A percentile compares a stretch with the other conserved stretches of the same genome.
phyloP scores from a whole-genome alignment of 2,329 filamentous ascomycete genomes.

The Diaporthe vaccinii region DNA sequence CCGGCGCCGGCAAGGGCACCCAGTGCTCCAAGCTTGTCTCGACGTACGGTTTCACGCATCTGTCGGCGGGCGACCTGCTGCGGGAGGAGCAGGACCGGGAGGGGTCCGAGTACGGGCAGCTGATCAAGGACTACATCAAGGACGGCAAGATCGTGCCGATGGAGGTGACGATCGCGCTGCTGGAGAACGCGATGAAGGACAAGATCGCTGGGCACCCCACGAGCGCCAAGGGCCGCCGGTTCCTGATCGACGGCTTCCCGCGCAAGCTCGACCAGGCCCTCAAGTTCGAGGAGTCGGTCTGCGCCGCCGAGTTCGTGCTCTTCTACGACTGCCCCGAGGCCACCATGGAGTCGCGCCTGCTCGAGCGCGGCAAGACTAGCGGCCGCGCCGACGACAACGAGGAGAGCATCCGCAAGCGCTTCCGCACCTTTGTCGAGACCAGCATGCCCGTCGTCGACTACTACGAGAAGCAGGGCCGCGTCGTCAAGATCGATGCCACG shows the following conservation, averaged over 20 bases:
- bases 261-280: constrained; percentile 97
- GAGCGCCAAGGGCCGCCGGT: constrained; percentile 71
- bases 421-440: constrained; percentile 92
- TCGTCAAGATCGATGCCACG: constrained; percentile 84
- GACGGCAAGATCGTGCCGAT: constrained; percentile 98
- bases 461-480: constrained; percentile 81
- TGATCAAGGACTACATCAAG: constrained; percentile 94
- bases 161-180: constrained; percentile 93
- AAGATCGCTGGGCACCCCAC: constrained; percentile 65
- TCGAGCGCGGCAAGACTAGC: constrained; percentile 93
- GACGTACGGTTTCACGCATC: constrained; percentile 91
- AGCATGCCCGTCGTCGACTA: constrained; percentile 97
- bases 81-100: constrained; percentile 92
- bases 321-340: constrained; percentile 96
- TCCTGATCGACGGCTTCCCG: constrained; percentile 88
- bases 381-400: constrained; percentile 94
- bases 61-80: constrained; percentile 93
- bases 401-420: constrained; percentile 96
- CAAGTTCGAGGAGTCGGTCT: constrained; percentile 92
- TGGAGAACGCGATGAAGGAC: constrained; percentile 92
- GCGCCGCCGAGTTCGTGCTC: constrained; percentile 85
- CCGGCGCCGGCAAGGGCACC: constrained; percentile 95
- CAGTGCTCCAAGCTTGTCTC: constrained; percentile 91
- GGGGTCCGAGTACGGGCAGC: constrained; percentile 88
- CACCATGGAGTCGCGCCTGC: constrained; percentile 85